Evolutionary conservation across 176 grass and related monocot genomes (phyloP), one percentile per base, ranked within the genome.

Genomic region (Phoenix roebelenii): DNA sequence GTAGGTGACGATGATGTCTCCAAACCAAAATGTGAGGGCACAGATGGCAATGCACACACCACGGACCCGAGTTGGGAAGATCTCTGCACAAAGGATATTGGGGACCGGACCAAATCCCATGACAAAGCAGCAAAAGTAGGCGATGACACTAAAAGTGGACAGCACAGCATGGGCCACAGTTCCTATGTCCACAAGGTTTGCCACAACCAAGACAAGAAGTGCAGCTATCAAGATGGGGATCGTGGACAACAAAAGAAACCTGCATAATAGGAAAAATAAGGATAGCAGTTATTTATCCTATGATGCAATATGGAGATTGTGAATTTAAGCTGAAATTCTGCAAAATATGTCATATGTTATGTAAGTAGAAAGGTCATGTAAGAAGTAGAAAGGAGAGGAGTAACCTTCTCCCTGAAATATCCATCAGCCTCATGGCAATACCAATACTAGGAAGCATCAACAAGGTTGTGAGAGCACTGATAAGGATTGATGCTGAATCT

Each of bases 361-460:
- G 9, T 1, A 20, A 20, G 20, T 44, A 44, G 35, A 44, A 12
- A 44, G 35, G 35, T 12, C 35, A 44, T 44, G 9, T 14, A 44
- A 44, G 32, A 35, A 10, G 48, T 52, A 52, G 17, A 74, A 0
- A 23, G 65, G 58, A 32, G 20, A 72, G 18, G 19, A 26, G 73
- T 80, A 92, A 60, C 93, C 93, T 92, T 85, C 93, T 98, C 82
- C 93, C 93, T 57, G 93, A 88, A 59, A 88, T 69, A 77, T 98
- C 93, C 93, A 98, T 92, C 51, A 98, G 93, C 68, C 93, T 82
- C 93, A 98, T 98, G 32, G 93, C 88, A 54, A 92, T 70, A 76
- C 81, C 87, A 70, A 98, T 92, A 73, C 84, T 83, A 22, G 93
- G 93, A 58, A 98, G 93, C 93, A 98, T 98, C 71, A 98, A 53